Percentiles rank a stretch among this genome's conserved stretches.
These are phyloP conservation scores for Macrophomina pseudophaseolina DNA, from an alignment of 2,329 filamentous ascomycete species.

Conservation along the genomic window DNA sequence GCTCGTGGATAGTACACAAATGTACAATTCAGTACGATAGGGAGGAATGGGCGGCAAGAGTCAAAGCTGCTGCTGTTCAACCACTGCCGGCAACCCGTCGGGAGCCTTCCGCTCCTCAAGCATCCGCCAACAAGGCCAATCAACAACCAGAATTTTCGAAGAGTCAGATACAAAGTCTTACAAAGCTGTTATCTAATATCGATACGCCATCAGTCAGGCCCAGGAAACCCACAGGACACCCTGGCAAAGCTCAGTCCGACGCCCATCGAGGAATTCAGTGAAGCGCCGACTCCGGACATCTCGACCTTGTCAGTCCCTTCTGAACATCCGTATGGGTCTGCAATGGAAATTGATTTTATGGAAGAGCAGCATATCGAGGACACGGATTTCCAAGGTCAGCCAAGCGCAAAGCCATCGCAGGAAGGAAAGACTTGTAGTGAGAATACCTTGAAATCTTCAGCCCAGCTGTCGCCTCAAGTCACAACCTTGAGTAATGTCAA, in stretches of 20 bases:
- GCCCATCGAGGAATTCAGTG: slow-evolving; percentile 1
- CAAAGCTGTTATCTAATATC: background rate
- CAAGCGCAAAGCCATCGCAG: too few relatives aligned
- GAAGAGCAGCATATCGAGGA: background rate
- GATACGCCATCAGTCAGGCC: background rate
- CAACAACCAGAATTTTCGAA: background rate
- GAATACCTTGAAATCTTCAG: too few relatives aligned
- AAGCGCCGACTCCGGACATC: background rate
- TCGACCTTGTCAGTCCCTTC: background rate
- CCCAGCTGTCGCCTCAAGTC: too few relatives aligned
- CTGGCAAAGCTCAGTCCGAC: background rate
- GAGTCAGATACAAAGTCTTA: background rate
- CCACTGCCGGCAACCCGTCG: background rate
- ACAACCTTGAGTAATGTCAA: too few relatives aligned
- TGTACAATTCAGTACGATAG: background rate
- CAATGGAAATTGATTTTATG: background rate
- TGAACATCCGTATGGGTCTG: background rate
- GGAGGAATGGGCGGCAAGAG: background rate
- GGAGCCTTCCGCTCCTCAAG: background rate
- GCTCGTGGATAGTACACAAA: background rate
- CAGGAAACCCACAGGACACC: background rate
- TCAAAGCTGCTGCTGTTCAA: background rate
- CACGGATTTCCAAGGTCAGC: too few relatives aligned
- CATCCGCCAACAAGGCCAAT: background rate
- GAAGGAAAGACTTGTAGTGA: too few relatives aligned